Evolutionary conservation across 139 green algal genomes (phyloP), one percentile per base, ranked within the genome.

Genomic region (Auxenochlorella pyrenoidosa): DNA sequence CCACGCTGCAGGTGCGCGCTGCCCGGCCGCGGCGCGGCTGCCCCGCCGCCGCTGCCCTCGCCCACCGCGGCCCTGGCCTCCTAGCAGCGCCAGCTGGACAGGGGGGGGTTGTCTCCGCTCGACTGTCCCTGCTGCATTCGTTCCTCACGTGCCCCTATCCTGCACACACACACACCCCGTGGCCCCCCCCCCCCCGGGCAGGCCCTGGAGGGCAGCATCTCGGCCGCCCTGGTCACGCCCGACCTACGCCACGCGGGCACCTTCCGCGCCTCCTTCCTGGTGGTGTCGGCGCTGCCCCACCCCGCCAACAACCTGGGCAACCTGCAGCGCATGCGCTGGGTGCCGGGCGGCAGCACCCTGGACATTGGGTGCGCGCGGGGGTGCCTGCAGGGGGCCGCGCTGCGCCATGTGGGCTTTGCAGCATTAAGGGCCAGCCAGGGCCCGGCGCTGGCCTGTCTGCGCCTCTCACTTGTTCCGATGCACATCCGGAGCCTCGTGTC

Each of bases 281-380:
- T 93, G 44, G 91, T 93, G 24, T 83, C 83, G 0, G 72, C 82
- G 32, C 65, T 91, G 40, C 70, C 65, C 40, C 87, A 91, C 81
- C 79, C 82, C 24, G 51, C 65, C 54, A 93, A 93, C 85, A 87
- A 89, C n/a, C 79, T 93, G 36, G 82, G 78, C 63, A 71, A 84
- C 79, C 63, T 93, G 80, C 89, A 93, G 86, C 80, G 91, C 73
- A 77, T n/a, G 8, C 83, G 85, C 6, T 93, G 91, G 91, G 70
- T 72, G 43, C 77, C 91, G 16, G 80, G 75, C 10, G n/a, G 59
- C 30, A 43, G 38, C 34, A 93, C 89, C 5, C 86, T 93, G 44
- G 91, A 93, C 88, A 93, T 93, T 70, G 91, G 90, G 87, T 90
- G 73, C 58, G 84, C 24, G 32, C 58, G 82, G 12, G 30, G 28